phyloP scores from a whole-genome alignment of 2,329 filamentous ascomycete species.

The Akanthomyces uredinophilus region DNA sequence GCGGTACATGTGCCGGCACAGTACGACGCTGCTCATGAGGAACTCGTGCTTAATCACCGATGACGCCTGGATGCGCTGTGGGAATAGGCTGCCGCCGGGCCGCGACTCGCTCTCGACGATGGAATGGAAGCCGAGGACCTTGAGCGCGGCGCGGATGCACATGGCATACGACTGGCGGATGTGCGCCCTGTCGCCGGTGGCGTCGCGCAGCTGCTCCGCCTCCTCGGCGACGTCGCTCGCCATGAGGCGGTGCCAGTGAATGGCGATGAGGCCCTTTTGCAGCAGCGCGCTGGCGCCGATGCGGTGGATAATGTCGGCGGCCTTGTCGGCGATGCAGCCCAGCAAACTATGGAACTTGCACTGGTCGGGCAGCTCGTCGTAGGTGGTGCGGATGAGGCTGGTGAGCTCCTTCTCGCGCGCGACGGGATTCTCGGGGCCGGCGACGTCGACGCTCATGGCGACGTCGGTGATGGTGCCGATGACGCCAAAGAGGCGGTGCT shows the following conservation, averaged over 20 bases:
- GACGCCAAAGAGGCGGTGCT: slow-evolving; percentile 23
- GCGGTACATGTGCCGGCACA: slow-evolving; percentile 12
- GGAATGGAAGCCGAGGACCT: slow-evolving; percentile 5
- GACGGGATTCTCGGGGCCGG: not conserved
- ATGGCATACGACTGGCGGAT: not conserved
- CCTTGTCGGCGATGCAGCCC: slow-evolving; percentile 7
- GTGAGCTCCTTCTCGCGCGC: slow-evolving; percentile 1
- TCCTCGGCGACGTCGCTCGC: not conserved
- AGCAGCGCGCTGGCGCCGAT: slow-evolving; percentile 2
- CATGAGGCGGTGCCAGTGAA: slow-evolving; percentile 10
- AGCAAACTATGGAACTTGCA: slow-evolving; percentile 8
- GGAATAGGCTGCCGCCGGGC: slow-evolving; percentile 8
- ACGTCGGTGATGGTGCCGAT: slow-evolving; percentile 9
- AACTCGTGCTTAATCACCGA: slow-evolving; percentile 13
- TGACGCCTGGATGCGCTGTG: slow-evolving; percentile 11
- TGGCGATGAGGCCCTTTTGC: slow-evolving; percentile 12
- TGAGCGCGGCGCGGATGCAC: slow-evolving; percentile 5
- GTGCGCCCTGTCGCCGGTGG: not conserved
- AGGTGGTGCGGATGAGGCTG: not conserved
- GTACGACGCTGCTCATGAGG: slow-evolving; percentile 12
- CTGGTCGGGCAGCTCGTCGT: slow-evolving; percentile 4
- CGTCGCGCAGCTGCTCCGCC: not conserved
- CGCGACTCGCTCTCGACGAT: slow-evolving; percentile 8
- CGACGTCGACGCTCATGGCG: not conserved
- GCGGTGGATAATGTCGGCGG: slow-evolving; percentile 8